These are phyloP conservation scores for Citrullus amarus DNA, from an alignment of 306 rosid species.

Conservation along the genomic window DNA sequence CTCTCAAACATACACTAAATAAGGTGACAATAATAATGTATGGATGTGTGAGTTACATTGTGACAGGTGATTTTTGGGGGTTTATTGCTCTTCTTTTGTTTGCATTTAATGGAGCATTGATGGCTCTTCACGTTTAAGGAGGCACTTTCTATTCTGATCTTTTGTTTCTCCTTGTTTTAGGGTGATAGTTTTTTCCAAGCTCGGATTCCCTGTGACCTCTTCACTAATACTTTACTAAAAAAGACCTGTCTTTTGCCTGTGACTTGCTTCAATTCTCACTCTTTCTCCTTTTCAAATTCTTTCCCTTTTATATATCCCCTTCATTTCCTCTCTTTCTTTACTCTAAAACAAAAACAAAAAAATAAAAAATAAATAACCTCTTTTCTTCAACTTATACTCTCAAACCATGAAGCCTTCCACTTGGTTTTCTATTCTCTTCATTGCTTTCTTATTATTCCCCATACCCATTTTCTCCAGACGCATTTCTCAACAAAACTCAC, in stretches of 20 bases:
- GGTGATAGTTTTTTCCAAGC: background rate
- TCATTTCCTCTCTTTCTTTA: slow-evolving; percentile 1
- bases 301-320: background rate
- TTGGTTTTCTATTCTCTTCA: slow-evolving; percentile 10
- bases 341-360: too few relatives aligned
- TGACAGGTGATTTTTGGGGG: too few relatives aligned
- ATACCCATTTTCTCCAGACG: slow-evolving; percentile 32
- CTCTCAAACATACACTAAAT: too few relatives aligned
- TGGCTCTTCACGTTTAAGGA: background rate
- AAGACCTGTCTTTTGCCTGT: slow-evolving; percentile 35
- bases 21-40: too few relatives aligned
- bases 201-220: slow-evolving; percentile 51
- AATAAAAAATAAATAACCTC: background rate
- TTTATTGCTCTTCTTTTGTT: background rate
- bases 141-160: slow-evolving; percentile 5
- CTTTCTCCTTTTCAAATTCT: background rate
- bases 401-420: slow-evolving; percentile 21
- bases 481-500: slow-evolving; percentile 24
- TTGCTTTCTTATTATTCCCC: slow-evolving; percentile 29
- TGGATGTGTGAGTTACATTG: too few relatives aligned
- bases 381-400: background rate
- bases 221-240: background rate
- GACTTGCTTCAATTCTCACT: slow-evolving; percentile 48
- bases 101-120: background rate
- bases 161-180: background rate